Base-by-base conservation (phyloP, 2,329 filamentous ascomycete species). In the Trichoderma atrobrunneum region DNA sequence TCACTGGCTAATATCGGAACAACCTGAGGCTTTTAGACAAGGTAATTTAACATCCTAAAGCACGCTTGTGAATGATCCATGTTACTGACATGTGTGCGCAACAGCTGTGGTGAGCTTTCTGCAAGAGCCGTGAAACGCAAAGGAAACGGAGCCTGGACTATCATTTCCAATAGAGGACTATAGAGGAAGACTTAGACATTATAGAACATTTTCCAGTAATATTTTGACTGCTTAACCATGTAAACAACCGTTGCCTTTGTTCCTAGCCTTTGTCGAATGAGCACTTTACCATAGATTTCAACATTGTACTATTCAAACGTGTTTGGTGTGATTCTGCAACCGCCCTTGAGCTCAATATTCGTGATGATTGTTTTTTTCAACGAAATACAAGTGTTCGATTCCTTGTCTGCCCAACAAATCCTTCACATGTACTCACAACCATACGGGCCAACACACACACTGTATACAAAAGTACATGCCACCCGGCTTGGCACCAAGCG, bases 1-100 rank as follows among this genome's bases (percentile, higher is more conserved):
- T 0, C 94, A 97, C 80, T 97, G 94, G 94, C 84, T 97, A 6
- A 94, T 95, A 74, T 93, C 92, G n/a, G 94, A 97, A 84, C 91
- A 94, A 76, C 93, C 94, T 0, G 90, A 94, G 78, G 90, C 86
- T 11, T 97, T 97, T 75, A 89, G 91, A 78, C 84, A 88, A 85
- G 91, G 93, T 94, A 79, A 80, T 32, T 65, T 12, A 34, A 43
- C 51, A 32, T 28, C 11, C 43, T 18, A 43, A 28, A 34, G 43
- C 32, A 43, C 24, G 18, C 32, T 43, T 21, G 43, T n/a, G 48
- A 3, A 6, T 5, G 56, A 36, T 60, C 21, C 59, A n/a, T 32
- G 59, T 63, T 26, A 62, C 39, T 70, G 36, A 70, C 57, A 11
- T 36, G 18, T 54, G 21, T n/a, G 1, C 24, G 7, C 32, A 36